Evolutionary conservation across 768 basidiomycete species (phyloP), one percentile per base, ranked within the genome.

Genomic region (Tephrocybe sp.): DNA sequence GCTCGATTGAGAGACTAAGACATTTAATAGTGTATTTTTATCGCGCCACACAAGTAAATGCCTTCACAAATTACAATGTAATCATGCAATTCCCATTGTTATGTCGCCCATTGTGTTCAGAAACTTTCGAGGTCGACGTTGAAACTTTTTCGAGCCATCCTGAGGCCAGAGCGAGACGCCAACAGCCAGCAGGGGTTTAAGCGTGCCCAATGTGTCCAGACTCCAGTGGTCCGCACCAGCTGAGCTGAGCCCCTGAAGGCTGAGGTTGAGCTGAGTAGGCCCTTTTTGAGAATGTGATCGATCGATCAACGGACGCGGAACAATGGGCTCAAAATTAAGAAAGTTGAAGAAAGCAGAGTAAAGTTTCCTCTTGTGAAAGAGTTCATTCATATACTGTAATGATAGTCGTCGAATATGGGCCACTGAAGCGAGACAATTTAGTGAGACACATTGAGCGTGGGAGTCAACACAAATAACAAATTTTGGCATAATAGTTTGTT

Each of bases 391-490:
- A 45, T n/a, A 18, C 15, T 12, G 37, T 9, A 51, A 20, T 36
- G 18, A 41, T 37, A 18, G 23, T 26, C n/a, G n/a, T n/a, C n/a
- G n/a, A n/a, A n/a, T n/a, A n/a, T n/a, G n/a, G n/a, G n/a, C n/a
- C n/a, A n/a, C n/a, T n/a, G n/a, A n/a, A n/a, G n/a, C n/a, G n/a
- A n/a, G n/a, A n/a, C n/a, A n/a, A n/a, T n/a, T n/a, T 17, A 25
- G 25, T 3, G 18, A 43, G 32, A 20, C 26, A 32, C 26, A 43
- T 14, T 7, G 15, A 43, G n/a, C 36, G 42, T 45, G 47, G 46
- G 45, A 51, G 37, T 25, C 21, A n/a, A n/a, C n/a, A n/a, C n/a
- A 54, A 58, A 54, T 49, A 50, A 53, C 41, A 49, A 54, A 48
- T 56, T 45, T 58, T 39, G 53, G 38, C 51, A 52, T 40, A 51